A percentile compares a stretch with the other conserved stretches of the same genome.
These are phyloP conservation scores for Limtongia smithiae DNA, from an alignment of 805 yeast genomes.

Conservation along the genomic window DNA sequence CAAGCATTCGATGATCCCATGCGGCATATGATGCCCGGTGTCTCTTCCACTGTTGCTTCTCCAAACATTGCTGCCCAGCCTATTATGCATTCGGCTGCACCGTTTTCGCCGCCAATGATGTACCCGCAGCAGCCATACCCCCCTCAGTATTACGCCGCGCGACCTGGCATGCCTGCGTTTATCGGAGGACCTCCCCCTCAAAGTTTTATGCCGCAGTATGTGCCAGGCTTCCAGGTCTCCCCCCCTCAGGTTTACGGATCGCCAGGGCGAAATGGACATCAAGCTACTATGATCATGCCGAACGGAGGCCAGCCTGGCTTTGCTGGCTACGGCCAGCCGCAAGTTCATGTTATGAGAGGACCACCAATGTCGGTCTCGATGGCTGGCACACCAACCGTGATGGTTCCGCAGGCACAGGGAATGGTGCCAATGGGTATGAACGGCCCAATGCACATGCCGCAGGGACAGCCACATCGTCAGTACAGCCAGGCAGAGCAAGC, in stretches of 20 bases:
- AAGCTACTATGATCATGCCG: constrained; percentile 22
- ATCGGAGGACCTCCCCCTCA: constrained; percentile 20
- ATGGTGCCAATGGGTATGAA: too few relatives aligned
- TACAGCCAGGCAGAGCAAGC: constrained; percentile 4
- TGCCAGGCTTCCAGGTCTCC: constrained; percentile 17
- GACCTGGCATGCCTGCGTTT: constrained; percentile 20
- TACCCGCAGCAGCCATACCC: constrained; percentile 21
- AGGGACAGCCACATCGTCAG: constrained; percentile 6
- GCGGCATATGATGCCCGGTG: constrained; percentile 14
- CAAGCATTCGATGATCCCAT: constrained; percentile 23
- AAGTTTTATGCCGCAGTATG: constrained; percentile 19
- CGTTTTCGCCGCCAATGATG: constrained; percentile 15
- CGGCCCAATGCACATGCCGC: constrained; percentile 8
- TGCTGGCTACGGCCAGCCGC: constrained; percentile 1
- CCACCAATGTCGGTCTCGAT: constrained; percentile 15
- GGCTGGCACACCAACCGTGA: constrained; percentile 6
- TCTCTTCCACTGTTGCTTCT: constrained; percentile 23
- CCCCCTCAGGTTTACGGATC: constrained; percentile 23
- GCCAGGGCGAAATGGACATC: constrained; percentile 21
- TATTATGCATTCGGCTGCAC: constrained; percentile 14
- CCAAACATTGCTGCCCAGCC: constrained; percentile 19
- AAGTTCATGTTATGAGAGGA: constrained; percentile 18
- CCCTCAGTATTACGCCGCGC: constrained; percentile 9
- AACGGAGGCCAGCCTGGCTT: constrained; percentile 15
- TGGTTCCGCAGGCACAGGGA: constrained; percentile 7